A percentile compares a stretch with the other conserved stretches of the same genome.
These are phyloP conservation scores for Flaveria sonorensis DNA, from an alignment of 129 eudicot species.

Conservation along the genomic window DNA sequence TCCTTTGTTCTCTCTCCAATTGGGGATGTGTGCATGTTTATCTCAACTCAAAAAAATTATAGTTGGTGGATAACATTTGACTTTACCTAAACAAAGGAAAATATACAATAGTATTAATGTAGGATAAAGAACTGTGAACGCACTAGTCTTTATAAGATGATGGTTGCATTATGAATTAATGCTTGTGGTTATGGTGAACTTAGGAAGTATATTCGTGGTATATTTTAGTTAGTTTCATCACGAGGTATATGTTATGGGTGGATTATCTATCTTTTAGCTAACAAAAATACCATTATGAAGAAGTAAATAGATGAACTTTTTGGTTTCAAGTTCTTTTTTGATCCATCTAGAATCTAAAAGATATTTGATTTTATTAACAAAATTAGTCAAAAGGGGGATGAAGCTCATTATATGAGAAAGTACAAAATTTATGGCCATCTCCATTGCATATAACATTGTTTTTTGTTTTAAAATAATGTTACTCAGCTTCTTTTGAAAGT, in stretches of 20 bases:
- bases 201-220: background rate
- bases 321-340: background rate
- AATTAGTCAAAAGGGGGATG: background rate
- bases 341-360: background rate
- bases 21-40: background rate
- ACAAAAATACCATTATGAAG: conserved; percentile 4
- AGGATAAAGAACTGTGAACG: background rate
- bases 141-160: background rate
- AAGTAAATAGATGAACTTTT: background rate
- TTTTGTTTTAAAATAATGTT: background rate
- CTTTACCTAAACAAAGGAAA: background rate
- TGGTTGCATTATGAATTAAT: background rate
- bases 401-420: background rate
- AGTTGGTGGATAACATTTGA: background rate
- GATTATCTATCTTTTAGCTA: background rate
- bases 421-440: background rate
- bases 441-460: background rate
- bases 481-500: background rate
- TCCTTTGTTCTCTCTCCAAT: conserved; percentile 14
- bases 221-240: background rate
- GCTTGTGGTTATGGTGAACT: background rate
- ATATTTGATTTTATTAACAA: background rate
- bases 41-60: background rate
- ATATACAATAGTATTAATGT: background rate
- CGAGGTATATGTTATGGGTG: conserved; percentile 9